Base-by-base conservation (phyloP, 1,139 yeast species). In the Yamadazyma diospyri region DNA sequence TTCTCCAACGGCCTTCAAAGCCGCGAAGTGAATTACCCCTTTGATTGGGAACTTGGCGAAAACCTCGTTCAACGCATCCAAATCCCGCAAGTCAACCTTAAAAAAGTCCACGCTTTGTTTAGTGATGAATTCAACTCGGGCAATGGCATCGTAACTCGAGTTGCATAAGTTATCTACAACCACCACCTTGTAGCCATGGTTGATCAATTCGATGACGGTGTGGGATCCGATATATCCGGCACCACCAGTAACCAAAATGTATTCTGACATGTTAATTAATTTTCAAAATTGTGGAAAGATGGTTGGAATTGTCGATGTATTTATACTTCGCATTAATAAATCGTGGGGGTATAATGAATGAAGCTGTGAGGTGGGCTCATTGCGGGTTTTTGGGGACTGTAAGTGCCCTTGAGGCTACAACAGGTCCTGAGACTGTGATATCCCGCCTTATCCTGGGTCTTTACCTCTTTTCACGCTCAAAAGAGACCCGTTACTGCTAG, bases 181-280 rank as follows among this genome's bases (percentile, higher is more conserved):
- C 14, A 85, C 78, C 19, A 83, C 88, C 29, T 79, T 69, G 50
- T 79, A 74, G 23, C 86, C 86, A 35, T 76, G 69, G 43, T 76
- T 69, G 37, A 82, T 55, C 36, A 84, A 68, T 45, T 80, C 83
- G 23, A 81, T 73, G 6, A 78, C 82, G 2, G 92, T 81, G 53
- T 84, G 94, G 12, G 92, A 81, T 17, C 94, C 94, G 50, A 85
- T 83, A 58, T 85, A 85, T 20, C 95, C 94, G 21, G 94, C 87
- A 35, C 94, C 94, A 29, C 94, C 94, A 20, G 94, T 82, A 22
- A 85, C 89, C 38, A 84, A 65, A 37, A 83, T 80, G 53, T 68
- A 69, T 42, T 46, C 38, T 19, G 47, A 33, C 51, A 48, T 48
- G 8, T 17, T 21, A 14, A 14, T 24, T 24, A 4, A 8, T 24